Conservation (phyloP, 306 rosid species). For the Prunus davidiana region DNA sequence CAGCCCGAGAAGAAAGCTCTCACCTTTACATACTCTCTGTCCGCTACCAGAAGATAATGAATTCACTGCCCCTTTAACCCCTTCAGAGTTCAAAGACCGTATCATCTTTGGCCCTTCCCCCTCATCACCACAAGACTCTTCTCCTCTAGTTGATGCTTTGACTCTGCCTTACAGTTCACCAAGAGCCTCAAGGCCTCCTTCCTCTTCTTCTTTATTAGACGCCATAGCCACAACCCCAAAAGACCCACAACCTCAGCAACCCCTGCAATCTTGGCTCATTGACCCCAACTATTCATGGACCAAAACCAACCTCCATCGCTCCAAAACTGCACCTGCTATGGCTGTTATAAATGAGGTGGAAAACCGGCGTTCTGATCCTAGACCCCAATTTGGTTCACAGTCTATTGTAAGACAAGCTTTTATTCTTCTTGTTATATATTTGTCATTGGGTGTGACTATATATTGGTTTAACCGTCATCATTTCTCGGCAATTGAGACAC, state of each 20-base stretch:
- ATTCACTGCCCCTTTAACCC: slow-evolving; percentile 47
- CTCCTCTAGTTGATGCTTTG: slow-evolving; percentile 63
- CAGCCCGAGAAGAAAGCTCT: slow-evolving; percentile 47
- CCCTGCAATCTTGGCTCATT: slow-evolving; percentile 46
- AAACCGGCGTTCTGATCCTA: slow-evolving; percentile 23
- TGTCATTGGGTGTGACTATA: slow-evolving; percentile 68
- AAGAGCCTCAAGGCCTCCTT: slow-evolving; percentile 20
- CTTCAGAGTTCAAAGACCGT: slow-evolving; percentile 70
- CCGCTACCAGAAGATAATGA: slow-evolving; percentile 74
- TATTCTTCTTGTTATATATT: slow-evolving; percentile 61
- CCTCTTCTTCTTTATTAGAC: slow-evolving; percentile 41
- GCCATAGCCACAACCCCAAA: slow-evolving; percentile 11
- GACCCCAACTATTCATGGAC: slow-evolving; percentile 60
- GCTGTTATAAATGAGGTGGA: slow-evolving; percentile 58
- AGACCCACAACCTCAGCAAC: slow-evolving; percentile 28
- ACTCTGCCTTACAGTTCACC: slow-evolving; percentile 49
- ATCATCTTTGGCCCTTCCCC: slow-evolving; percentile 72
- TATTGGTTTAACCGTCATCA: slow-evolving; percentile 65
- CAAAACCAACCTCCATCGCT: slow-evolving; percentile 70
- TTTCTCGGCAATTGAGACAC: slow-evolving; percentile 59
- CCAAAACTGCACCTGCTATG: slow-evolving; percentile 94
- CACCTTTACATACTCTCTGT: slow-evolving; percentile 20
- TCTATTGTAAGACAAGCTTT: slow-evolving; percentile 61
- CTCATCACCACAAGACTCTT: slow-evolving; percentile 42
- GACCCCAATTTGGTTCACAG: slow-evolving; percentile 53